Conservation (phyloP, 139 green algal genomes). For the Gonium pectorale region DNA sequence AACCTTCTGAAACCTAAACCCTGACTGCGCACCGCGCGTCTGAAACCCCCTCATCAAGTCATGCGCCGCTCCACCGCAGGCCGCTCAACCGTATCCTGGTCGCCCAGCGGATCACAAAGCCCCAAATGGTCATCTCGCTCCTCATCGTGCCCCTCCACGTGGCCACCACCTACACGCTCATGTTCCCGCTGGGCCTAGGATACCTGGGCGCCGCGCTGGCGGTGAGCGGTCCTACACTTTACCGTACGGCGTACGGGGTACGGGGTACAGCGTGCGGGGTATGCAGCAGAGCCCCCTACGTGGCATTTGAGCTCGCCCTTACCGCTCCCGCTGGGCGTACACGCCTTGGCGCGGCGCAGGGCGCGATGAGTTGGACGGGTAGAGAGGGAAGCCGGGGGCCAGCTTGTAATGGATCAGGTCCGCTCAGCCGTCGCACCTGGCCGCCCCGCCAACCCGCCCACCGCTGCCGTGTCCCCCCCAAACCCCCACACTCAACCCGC, state of each 20-base stretch:
- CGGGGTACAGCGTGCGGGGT: neutral
- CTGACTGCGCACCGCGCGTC: too few species aligned
- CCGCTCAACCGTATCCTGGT: constrained; percentile 66
- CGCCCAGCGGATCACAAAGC: constrained; percentile 59
- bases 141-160: constrained; percentile 56
- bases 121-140: constrained; percentile 44
- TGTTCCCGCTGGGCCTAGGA: constrained; percentile 36
- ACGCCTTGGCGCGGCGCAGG: neutral
- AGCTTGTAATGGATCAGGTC: neutral
- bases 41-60: too few species aligned
- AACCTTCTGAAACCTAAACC: too few species aligned
- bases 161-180: constrained; percentile 52
- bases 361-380: neutral
- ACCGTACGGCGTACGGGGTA: neutral
- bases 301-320: too few species aligned
- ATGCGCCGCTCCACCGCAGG: constrained; percentile 46
- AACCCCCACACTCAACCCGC: too few species aligned
- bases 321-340: too few species aligned
- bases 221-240: neutral
- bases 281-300: neutral
- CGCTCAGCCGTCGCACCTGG: neutral
- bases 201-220: constrained; percentile 59
- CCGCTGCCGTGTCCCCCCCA: neutral
- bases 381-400: neutral
- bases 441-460: neutral